These are phyloP conservation scores for Galerina sulciceps DNA, from an alignment of 768 basidiomycete genomes.

Conservation along the genomic window DNA sequence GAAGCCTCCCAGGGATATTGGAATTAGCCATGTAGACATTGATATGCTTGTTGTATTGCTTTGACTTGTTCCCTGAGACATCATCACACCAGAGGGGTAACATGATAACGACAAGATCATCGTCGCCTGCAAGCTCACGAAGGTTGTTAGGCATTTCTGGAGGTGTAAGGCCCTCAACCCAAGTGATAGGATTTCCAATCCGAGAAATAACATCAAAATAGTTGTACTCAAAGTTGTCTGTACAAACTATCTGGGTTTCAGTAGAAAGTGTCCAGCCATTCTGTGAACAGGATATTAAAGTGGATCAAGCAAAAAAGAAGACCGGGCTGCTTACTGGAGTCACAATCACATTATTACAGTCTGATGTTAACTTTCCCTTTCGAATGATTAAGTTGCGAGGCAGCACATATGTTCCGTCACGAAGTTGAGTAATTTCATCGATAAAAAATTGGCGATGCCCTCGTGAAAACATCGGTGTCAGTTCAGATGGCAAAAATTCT, in stretches of 20 bases:
- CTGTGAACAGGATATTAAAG: neutral
- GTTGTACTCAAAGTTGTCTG: neutral
- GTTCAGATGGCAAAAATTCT: conserved; percentile 13
- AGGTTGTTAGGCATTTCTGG: conserved; percentile 17
- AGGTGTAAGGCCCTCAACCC: neutral
- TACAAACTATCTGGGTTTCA: neutral
- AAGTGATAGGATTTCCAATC: neutral
- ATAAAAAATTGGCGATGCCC: conserved; percentile 10
- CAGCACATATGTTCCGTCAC: conserved; percentile 1
- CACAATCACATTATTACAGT: neutral
- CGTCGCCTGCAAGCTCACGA: conserved; percentile 8
- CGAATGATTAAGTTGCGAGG: conserved; percentile 11
- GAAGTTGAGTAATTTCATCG: conserved; percentile 6
- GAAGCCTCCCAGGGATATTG: conserved; percentile 28
- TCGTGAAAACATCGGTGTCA: conserved; percentile 14
- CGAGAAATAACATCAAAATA: neutral
- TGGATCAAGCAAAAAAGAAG: neutral
- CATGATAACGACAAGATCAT: conserved; percentile 7
- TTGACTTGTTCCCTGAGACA: conserved; percentile 14
- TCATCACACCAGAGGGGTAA: conserved; percentile 8
- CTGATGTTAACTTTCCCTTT: neutral
- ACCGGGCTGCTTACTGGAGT: neutral
- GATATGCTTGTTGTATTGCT: conserved; percentile 38
- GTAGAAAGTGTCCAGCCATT: neutral
- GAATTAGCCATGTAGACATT: conserved; percentile 32